Base-by-base conservation (phyloP, 2,329 filamentous ascomycete species). In the Penicillium nordicum region DNA sequence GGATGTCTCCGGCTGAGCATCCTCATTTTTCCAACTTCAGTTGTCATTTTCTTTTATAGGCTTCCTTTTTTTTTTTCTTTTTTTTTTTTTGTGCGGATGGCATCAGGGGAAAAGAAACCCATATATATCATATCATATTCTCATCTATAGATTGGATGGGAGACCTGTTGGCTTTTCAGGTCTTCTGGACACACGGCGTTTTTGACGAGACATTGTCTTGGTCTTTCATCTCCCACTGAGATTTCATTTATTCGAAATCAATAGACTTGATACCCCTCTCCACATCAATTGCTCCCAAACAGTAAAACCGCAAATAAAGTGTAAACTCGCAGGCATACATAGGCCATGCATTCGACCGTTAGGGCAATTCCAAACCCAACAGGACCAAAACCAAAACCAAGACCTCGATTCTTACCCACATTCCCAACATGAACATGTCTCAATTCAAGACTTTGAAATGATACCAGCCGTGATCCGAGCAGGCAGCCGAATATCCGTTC, bases 231-330 rank as follows among this genome's bases (percentile, higher is more conserved):
- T 32, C 30, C 42, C 18, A 46, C 27, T 41, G 41, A 21, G 53
- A 53, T 53, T 50, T 54, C 36, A 44, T 48, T 47, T 32, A n/a
- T 43, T 50, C 38, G 50, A 41, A 55, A 61, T 60, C 53, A 61
- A 66, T 64, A 66, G 64, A 66, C 57, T 67, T 64, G 63, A 63
- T 66, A 63, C 58, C 68, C 72, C 27, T 45, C 34, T 18, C 51
- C n/a, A 21, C 16, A 38, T 48, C 16, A 6, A 40, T 36, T 43
- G 4, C 23, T 36, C 30, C 11, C 2, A 10, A 34, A 21, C 29
- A 34, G n/a, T 46, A 32, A 23, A 41, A 5, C 7, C 18, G 18
- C 32, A 32, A 21, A 32, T 9, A n/a, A 10, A 43, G 23, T 6
- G 10, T 11, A n/a, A n/a, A 6, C 8, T 11, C 36, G 18, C 42